These are phyloP conservation scores for Rosa chinensis DNA, from an alignment of 306 rosid genomes.

Conservation along the genomic window DNA sequence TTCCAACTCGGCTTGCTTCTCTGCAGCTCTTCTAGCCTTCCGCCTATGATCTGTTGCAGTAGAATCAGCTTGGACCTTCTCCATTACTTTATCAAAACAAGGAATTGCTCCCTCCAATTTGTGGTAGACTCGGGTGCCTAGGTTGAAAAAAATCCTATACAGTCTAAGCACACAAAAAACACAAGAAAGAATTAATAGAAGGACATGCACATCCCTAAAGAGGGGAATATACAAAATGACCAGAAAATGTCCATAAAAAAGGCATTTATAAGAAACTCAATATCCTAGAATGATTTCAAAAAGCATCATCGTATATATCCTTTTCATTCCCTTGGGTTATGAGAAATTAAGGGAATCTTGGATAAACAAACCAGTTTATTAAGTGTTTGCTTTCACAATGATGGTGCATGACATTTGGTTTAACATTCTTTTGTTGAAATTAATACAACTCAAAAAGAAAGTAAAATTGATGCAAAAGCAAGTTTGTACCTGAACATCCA, in stretches of 20 bases:
- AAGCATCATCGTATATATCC: constrained; percentile 2
- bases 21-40: constrained; percentile 30
- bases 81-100: constrained; percentile 48
- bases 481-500: constrained; percentile 54
- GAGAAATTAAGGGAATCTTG: background rate
- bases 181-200: constrained; percentile 18
- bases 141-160: constrained; percentile 20
- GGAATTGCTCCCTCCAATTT: constrained; percentile 40
- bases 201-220: constrained; percentile 2
- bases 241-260: background rate
- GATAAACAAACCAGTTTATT: background rate
- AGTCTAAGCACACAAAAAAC: constrained; percentile 46
- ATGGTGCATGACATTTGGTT: background rate
- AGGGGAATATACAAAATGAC: background rate
- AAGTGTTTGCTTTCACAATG: background rate
- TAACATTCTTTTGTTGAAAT: background rate
- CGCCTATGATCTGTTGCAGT: constrained; percentile 22
- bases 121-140: constrained; percentile 13
- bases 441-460: background rate
- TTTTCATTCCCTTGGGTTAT: background rate
- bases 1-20: constrained; percentile 29
- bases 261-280: background rate
- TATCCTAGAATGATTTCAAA: background rate
- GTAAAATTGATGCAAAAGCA: constrained; percentile 1
- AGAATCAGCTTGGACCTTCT: constrained; percentile 32